phyloP scores from a whole-genome alignment of 257 asterid genomes.

The Oldenlandia corymbosa region DNA sequence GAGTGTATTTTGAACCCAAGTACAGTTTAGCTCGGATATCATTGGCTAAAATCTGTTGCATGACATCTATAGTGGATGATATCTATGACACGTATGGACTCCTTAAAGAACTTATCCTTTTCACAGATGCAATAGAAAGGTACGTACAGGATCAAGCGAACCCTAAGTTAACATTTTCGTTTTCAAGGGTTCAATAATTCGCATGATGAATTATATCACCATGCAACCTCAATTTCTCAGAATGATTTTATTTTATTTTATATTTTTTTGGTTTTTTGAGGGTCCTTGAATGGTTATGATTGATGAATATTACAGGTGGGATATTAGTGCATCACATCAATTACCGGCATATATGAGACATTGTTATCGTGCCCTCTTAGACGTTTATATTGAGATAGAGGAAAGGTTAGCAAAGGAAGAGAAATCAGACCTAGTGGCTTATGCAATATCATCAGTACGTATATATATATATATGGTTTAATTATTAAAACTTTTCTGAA shows the following conservation, averaged over 20 bases:
- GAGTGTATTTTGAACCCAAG: conserved; percentile 22
- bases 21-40: conserved; percentile 7
- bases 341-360: conserved; percentile 20
- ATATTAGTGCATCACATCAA: conserved; percentile 3
- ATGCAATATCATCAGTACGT: conserved; percentile 21
- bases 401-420: conserved; percentile 15
- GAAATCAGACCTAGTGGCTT: not conserved
- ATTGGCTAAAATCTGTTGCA: conserved; percentile 14
- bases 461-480: too few species aligned
- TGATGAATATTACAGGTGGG: conserved; percentile 25
- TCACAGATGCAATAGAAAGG: conserved; percentile 21
- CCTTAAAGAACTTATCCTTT: conserved; percentile 16
- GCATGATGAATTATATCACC: too few species aligned
- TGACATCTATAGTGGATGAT: conserved; percentile 23
- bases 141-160: too few species aligned
- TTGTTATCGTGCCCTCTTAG: conserved; percentile 6
- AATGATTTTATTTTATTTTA: too few species aligned
- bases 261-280: too few species aligned
- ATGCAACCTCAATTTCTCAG: too few species aligned
- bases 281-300: too few species aligned
- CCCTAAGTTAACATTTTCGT: too few species aligned
- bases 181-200: too few species aligned
- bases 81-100: conserved; percentile 4
- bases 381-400: conserved; percentile 17
- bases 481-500: too few species aligned